Evolutionary conservation across 169 alveolate species (phyloP), one percentile per base, ranked within the genome.

Genomic region (Plasmodium adleri): DNA sequence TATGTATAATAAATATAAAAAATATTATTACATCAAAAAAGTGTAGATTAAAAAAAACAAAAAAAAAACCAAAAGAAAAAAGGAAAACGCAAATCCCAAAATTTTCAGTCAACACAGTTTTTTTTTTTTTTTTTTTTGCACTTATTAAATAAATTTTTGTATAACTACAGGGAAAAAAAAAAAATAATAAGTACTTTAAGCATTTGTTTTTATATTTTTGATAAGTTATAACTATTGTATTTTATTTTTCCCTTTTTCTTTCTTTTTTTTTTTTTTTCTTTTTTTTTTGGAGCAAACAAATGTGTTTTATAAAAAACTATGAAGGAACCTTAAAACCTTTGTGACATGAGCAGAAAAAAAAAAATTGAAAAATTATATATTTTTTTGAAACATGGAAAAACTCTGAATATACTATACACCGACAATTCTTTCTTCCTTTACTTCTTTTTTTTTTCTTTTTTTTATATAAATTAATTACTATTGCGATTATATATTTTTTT

Each of bases 81-180:
- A 47, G 10, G 52, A 45, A 70, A 54, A 26, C 2, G 78, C 49
- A 70, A 70, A 74, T 32, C 45, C 45, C 45, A 32, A 32, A 32
- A 4, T 32, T 32, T 32, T 32, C 0, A 5, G 43, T 3, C 43
- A 32, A 32, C 45, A 32, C 45, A 32, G 45, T 76, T 76, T 50
- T 64, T 64, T 45, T 66, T 39, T 62, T 50, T 22, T 72, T 52
- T 52, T 52, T 52, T 13, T 52, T 32, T 52, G 67, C 15, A 50
- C 45, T 67, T 63, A 47, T n/a, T 56, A 52, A 43, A 67, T 52
- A 52, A 52, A 3, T 56, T 56, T 24, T 47, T 64, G 63, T 76
- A 26, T 47, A 20, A 39, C 26, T 67, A 22, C 28, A 15, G 39
- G 75, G 64, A 63, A 76, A 76, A 32, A 63, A 15, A 7, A 56